Conservation (phyloP, 2,329 filamentous ascomycete genomes). For the Chaetomiaceae sp. region DNA sequence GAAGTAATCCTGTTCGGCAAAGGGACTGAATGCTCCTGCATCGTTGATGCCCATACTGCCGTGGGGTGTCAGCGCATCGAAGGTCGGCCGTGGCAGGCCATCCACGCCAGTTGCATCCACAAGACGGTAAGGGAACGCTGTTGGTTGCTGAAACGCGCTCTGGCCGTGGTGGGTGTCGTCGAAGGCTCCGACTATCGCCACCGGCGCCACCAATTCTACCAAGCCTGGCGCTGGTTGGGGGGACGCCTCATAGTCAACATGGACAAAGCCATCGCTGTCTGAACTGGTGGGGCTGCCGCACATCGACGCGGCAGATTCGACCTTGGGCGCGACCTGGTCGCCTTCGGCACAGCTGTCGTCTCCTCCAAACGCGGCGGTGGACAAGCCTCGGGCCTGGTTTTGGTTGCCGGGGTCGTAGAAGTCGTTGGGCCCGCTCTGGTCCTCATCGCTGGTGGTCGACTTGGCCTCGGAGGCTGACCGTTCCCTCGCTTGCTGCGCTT, state of each 20-base stretch:
- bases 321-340: conserved; percentile 9
- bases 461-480: conserved; percentile 35
- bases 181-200: conserved; percentile 12
- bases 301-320: conserved; percentile 2
- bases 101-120: neutral
- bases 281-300: conserved; percentile 16
- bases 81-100: conserved; percentile 5
- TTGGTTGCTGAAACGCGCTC: conserved; percentile 14
- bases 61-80: conserved; percentile 10
- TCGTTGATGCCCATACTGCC: conserved; percentile 10
- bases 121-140: conserved; percentile 15
- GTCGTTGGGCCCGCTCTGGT: conserved; percentile 30
- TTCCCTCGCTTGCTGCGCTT: conserved; percentile 41
- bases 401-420: conserved; percentile 32
- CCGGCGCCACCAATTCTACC: conserved; percentile 1
- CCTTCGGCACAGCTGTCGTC: conserved; percentile 6
- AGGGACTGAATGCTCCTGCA: conserved; percentile 12
- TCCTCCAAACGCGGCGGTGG: conserved; percentile 32
- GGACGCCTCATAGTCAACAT: conserved; percentile 13
- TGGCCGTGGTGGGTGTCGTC: conserved; percentile 14
- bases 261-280: conserved; percentile 17
- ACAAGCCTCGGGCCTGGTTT: conserved; percentile 34
- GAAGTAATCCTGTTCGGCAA: conserved; percentile 22
- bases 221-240: conserved; percentile 1
- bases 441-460: conserved; percentile 30